Percentiles rank a stretch among this genome's conserved stretches.
phyloP scores from a whole-genome alignment of 306 rosid species.

The Abrus pulchellus region DNA sequence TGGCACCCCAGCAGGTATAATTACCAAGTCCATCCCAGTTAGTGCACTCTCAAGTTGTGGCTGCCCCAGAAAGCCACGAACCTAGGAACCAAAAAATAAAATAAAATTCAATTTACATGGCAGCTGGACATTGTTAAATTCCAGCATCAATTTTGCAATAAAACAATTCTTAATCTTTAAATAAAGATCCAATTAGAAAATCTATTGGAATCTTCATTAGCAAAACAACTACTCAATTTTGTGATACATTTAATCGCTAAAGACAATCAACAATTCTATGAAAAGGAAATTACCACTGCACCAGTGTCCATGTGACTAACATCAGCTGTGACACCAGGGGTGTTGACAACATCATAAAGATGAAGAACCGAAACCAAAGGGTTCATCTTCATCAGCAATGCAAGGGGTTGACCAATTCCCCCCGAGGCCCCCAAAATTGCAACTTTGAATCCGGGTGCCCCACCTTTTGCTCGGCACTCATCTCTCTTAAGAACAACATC shows the following conservation, averaged over 20 bases:
- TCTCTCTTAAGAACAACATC: conserved; percentile 52
- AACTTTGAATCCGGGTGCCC: conserved; percentile 88
- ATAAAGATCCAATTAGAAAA: conserved; percentile 1
- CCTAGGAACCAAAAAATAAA: conserved; percentile 56
- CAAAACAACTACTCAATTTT: conserved; percentile 11
- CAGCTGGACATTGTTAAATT: conserved; percentile 17
- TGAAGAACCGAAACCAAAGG: conserved; percentile 95
- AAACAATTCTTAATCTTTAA: conserved; percentile 29
- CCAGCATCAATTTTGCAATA: background rate
- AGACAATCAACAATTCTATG: background rate
- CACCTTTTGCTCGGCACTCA: conserved; percentile 82
- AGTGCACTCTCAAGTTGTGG: conserved; percentile 88
- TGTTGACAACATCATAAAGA: conserved; percentile 92
- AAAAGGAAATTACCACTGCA: conserved; percentile 77
- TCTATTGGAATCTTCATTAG: background rate
- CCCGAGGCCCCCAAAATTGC: conserved; percentile 97
- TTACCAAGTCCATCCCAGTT: conserved; percentile 85
- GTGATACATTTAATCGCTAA: background rate
- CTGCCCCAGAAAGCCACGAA: conserved; percentile 90
- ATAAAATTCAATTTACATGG: conserved; percentile 2
- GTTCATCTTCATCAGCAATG: conserved; percentile 92
- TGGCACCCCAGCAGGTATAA: conserved; percentile 95
- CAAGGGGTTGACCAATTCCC: conserved; percentile 93
- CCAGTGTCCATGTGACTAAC: conserved; percentile 97
- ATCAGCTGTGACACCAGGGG: conserved; percentile 98